Base-by-base conservation (phyloP, 345 rosid species). In the Moricandia arvensis region DNA sequence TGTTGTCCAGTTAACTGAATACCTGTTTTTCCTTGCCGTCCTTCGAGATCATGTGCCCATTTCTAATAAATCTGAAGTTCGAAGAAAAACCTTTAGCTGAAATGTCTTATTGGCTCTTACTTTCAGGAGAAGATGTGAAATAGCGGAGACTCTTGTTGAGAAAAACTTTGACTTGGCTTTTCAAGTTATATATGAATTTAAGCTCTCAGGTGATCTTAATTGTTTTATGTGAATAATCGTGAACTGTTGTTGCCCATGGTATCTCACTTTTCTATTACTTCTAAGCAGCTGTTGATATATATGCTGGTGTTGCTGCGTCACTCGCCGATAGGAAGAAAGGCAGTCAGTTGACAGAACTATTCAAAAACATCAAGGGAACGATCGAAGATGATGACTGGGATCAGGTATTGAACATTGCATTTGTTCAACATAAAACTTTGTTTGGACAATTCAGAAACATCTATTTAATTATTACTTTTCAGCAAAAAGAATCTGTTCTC, bases 331-430 rank as follows among this genome's bases (percentile, higher is more conserved):
- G 97, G 72, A 94, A 91, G 83, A 91, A 75, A 70, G 97, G 98
- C 54, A 76, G 90, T 76, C 98, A 91, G 74, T 79, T 91, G 84
- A 94, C 98, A 4, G 96, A 94, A 60, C 89, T 91, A 72, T 91
- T 94, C 79, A 89, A 91, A 84, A 94, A 94, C 84, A 87, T 94
- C 31, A 94, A 91, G 70, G 89, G 97, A 75, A 91, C 97, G 53
- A 87, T 91, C 69, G 86, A 86, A 55, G 96, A 94, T 82, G 97
- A 91, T 69, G 98, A 93, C 70, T 90, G 96, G 97, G 98, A 94
- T 77, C 96, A 91, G 98, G 98, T 93, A 83, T 79, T n/a, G 5
- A 59, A 34, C 62, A 64, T 31, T 69, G 43, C 59, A 24, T 10
- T 37, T 63, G 69, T 63, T 24, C 51, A 47, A 59, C 59, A 17